Evolutionary conservation across 352 stramenopile genomes (phyloP), one percentile per base, ranked within the genome.

Genomic region (Globisporangium parvum): DNA sequence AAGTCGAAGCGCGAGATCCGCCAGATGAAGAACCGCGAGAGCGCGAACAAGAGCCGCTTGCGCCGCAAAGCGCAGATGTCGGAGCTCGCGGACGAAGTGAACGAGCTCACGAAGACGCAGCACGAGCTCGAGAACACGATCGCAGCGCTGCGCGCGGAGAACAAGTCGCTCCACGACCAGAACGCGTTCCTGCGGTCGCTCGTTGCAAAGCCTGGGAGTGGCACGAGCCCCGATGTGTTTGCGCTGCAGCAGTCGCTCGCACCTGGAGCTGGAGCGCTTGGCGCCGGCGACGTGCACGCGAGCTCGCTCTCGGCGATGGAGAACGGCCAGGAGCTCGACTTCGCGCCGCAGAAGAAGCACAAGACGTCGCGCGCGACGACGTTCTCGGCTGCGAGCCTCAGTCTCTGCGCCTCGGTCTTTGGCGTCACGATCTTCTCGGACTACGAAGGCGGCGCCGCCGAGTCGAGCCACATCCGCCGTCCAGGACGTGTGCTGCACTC

Each of bases 21-120:
- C 2, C 75, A 91, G 62, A 93, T 93, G 82, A 93, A 93, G 60
- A 93, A 93, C 71, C 73, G 82, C 41, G 82, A 93, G 55, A 93
- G 82, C 53, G 82, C 82, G 55, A 93, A 93, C 73, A 85, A 85
- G 60, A 90, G 77, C 42, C 80, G 82, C 23, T 47, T 88, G 47
- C 77, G 78, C 6, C 75, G 80, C 47, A 93, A 91, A 67, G 76
- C 77, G 5, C 78, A 88, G 64, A 67, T 93, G 37, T 64, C 63
- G 17, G 80, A 84, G 17, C 55, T 93, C 9, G 69, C 71, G 24
- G 67, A 59, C 15, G 75, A 89, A 47, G 73, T 93, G 48, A 59
- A 73, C n/a, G 69, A 80, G 28, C 67, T 88, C 17, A 81, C 79
- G 53, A 76, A 78, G 54, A 85, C 83, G 53, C 74, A 89, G 49